Evolutionary conservation across 805 yeast species (phyloP).

Genomic region (Saturnispora mendoncae): DNA sequence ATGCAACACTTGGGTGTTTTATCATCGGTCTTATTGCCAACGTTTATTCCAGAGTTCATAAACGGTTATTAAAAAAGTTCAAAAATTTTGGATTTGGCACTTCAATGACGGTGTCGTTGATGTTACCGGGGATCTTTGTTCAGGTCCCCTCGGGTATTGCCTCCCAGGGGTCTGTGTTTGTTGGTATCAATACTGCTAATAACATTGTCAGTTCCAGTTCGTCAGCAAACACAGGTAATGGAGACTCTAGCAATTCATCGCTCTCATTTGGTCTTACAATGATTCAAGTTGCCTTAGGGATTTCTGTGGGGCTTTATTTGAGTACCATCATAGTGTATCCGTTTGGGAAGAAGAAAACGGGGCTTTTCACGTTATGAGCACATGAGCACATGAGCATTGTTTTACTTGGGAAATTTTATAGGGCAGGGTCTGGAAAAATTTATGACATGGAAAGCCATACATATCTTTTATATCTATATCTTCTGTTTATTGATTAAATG

Average conservation of each 20-base stretch:
- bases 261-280: constrained; percentile 69
- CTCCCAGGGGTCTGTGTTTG: constrained; percentile 71
- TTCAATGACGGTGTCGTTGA: constrained; percentile 80
- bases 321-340: constrained; percentile 89
- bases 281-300: constrained; percentile 91
- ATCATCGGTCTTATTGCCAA: constrained; percentile 85
- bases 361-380: constrained; percentile 57
- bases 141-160: constrained; percentile 96
- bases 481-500: no score
- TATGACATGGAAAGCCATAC: no score
- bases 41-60: constrained; percentile 75
- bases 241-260: constrained; percentile 8
- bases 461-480: no score
- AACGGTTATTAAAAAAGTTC: constrained; percentile 39
- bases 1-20: constrained; percentile 86
- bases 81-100: constrained; percentile 17
- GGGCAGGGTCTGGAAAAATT: no score
- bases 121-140: constrained; percentile 92
- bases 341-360: constrained; percentile 81
- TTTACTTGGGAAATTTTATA: no score
- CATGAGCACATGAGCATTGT: not conserved
- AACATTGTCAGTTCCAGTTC: constrained; percentile 40
- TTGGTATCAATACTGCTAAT: constrained; percentile 74
- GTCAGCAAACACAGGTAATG: constrained; percentile 11
- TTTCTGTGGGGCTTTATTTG: constrained; percentile 86